Conservation (phyloP, 139 green algal species). For the Dunaliella primolecta region DNA sequence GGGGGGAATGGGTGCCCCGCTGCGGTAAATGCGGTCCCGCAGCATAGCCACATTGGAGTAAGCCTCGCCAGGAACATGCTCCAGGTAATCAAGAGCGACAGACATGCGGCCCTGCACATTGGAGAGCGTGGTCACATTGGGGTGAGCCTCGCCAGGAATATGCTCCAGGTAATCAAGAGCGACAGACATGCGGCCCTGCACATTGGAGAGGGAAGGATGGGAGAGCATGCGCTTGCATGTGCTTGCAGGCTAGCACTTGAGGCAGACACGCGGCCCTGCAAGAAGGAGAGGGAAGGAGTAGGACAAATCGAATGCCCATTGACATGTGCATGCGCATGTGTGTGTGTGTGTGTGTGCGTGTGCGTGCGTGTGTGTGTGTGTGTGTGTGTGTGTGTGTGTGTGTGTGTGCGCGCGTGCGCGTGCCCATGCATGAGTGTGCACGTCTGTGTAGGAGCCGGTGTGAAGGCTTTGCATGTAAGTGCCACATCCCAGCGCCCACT, state of each 20-base stretch:
- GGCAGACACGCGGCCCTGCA: too few relatives aligned
- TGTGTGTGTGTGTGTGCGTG: background rate
- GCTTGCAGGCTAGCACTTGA: too few relatives aligned
- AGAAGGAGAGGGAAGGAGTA: too few relatives aligned
- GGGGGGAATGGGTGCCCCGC: conserved; percentile 21
- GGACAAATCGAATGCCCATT: too few relatives aligned
- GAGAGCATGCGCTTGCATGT: background rate
- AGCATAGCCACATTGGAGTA: conserved; percentile 64
- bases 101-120: conserved; percentile 62
- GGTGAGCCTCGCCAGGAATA: conserved; percentile 37
- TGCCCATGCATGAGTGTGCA: background rate
- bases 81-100: conserved; percentile 69
- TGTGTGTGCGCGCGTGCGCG: background rate
- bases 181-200: background rate
- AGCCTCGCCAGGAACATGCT: conserved; percentile 44
- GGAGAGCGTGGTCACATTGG: background rate
- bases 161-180: conserved; percentile 69
- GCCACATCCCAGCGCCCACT: too few relatives aligned
- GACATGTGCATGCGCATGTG: background rate
- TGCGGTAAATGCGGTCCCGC: conserved; percentile 83
- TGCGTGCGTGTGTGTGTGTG: background rate
- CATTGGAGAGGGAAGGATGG: background rate
- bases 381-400: background rate
- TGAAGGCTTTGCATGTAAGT: too few relatives aligned
- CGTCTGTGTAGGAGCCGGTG: too few relatives aligned